phyloP scores from a whole-genome alignment of 352 stramenopile genomes.

The Globisporangium radiosum region DNA sequence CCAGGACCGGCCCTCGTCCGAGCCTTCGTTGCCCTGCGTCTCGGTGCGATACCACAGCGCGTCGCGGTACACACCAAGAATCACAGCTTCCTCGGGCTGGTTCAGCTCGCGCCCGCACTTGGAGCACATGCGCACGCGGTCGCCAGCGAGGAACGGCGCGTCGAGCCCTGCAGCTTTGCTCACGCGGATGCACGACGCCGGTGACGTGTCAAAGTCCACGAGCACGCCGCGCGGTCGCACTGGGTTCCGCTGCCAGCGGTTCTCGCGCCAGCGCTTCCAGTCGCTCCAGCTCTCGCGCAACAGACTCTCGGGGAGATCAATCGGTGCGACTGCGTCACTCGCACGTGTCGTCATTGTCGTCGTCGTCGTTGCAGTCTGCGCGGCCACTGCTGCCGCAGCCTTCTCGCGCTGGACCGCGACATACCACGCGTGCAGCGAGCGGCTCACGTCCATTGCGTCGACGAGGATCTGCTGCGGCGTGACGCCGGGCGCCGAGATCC shows the following conservation, averaged over 20 bases:
- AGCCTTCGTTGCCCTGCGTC: constrained; percentile 94
- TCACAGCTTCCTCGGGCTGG: constrained; percentile 93
- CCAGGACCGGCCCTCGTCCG: constrained; percentile 89
- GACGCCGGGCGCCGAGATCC: constrained; percentile 82
- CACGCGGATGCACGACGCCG: constrained; percentile 82
- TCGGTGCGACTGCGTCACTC: background rate
- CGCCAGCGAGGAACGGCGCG: constrained; percentile 88
- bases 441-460: constrained; percentile 87
- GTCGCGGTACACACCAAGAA: constrained; percentile 91
- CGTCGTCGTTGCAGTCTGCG: background rate
- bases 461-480: constrained; percentile 64
- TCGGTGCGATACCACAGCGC: constrained; percentile 94
- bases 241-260: constrained; percentile 75
- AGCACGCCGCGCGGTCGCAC: constrained; percentile 84
- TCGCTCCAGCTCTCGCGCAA: constrained; percentile 72
- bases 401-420: constrained; percentile 36
- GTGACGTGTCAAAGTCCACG: constrained; percentile 92
- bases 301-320: constrained; percentile 51
- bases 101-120: constrained; percentile 94
- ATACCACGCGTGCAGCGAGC: constrained; percentile 83
- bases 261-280: constrained; percentile 82
- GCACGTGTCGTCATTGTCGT: background rate
- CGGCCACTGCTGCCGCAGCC: constrained; percentile 6
- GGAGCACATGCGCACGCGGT: constrained; percentile 91
- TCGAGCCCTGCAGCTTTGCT: constrained; percentile 86